Percentiles rank a stretch among this genome's conserved stretches.
Conservation (phyloP, 2,329 filamentous ascomycete species). For the Alternaria tenuissima region DNA sequence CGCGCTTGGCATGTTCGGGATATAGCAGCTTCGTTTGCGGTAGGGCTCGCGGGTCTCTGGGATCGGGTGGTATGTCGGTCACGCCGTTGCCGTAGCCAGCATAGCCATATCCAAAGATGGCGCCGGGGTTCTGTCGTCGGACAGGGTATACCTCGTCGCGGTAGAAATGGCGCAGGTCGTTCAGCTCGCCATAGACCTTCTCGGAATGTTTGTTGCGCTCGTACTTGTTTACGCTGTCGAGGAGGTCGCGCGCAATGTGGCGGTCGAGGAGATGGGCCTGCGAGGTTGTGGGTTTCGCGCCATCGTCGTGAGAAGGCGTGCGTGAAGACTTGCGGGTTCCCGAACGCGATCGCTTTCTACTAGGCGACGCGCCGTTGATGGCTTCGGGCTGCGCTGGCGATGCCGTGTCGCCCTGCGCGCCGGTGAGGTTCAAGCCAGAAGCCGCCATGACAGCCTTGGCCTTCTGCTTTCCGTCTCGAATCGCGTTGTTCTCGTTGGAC, state of each 20-base stretch:
- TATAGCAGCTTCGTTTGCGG: conserved; percentile 71
- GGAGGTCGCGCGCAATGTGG: conserved; percentile 70
- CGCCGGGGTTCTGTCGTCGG: conserved; percentile 64
- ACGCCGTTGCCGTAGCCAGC: conserved; percentile 86
- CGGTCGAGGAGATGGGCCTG: conserved; percentile 64
- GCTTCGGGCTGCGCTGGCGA: conserved; percentile 45
- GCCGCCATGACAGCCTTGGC: conserved; percentile 66
- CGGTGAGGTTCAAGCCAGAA: conserved; percentile 53
- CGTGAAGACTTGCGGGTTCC: conserved; percentile 62
- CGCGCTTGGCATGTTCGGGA: conserved; percentile 76
- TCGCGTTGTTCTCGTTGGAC: conserved; percentile 53
- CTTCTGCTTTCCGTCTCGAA: conserved; percentile 67
- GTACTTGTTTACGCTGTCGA: conserved; percentile 64
- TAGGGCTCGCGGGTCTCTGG: conserved; percentile 61
- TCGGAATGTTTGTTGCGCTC: conserved; percentile 59
- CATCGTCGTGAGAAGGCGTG: conserved; percentile 40
- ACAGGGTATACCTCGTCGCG: conserved; percentile 64
- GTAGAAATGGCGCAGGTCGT: conserved; percentile 38
- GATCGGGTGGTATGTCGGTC: conserved; percentile 63
- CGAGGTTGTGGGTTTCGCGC: conserved; percentile 50
- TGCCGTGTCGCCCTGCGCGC: conserved; percentile 39
- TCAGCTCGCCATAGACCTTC: conserved; percentile 71
- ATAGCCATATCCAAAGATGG: conserved; percentile 76
- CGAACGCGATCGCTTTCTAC: conserved; percentile 67
- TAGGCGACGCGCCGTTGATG: conserved; percentile 60